A percentile compares a stretch with the other conserved stretches of the same genome.
Evolutionary conservation across 768 basidiomycete genomes (phyloP).

Genomic region (Rhodotorula kratochvilovae): DNA sequence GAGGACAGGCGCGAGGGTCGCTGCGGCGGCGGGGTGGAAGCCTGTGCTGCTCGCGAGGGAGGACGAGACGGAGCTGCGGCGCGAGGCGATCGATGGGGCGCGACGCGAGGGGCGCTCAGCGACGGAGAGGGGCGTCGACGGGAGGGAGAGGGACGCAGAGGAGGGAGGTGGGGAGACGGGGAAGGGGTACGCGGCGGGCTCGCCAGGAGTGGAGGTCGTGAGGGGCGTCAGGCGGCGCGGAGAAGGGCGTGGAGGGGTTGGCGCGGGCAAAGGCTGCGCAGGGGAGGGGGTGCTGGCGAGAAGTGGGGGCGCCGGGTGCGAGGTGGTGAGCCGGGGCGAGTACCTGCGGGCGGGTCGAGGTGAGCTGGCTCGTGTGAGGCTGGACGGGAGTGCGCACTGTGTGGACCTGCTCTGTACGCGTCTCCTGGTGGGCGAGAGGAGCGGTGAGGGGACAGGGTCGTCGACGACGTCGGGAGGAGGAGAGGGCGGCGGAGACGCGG

Average conservation of each 20-base stretch:
- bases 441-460: too few species aligned
- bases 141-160: too few species aligned
- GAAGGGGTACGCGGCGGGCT: background rate
- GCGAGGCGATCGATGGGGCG: conserved; percentile 1
- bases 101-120: background rate
- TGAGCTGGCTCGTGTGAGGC: background rate
- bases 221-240: background rate
- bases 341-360: background rate
- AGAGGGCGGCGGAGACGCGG: background rate
- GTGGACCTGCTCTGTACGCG: background rate
- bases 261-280: background rate
- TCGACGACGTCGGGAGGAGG: background rate
- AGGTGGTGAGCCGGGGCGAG: background rate
- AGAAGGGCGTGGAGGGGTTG: background rate
- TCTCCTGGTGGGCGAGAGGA: too few species aligned
- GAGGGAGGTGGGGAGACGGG: background rate
- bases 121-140: background rate
- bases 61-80: conserved; percentile 9
- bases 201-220: background rate
- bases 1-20: background rate
- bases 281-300: background rate
- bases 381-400: background rate
- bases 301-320: background rate
- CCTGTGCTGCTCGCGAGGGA: background rate
- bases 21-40: background rate